Base-by-base conservation (phyloP, 2,329 filamentous ascomycete species). In the Amesomyces nigricolor region DNA sequence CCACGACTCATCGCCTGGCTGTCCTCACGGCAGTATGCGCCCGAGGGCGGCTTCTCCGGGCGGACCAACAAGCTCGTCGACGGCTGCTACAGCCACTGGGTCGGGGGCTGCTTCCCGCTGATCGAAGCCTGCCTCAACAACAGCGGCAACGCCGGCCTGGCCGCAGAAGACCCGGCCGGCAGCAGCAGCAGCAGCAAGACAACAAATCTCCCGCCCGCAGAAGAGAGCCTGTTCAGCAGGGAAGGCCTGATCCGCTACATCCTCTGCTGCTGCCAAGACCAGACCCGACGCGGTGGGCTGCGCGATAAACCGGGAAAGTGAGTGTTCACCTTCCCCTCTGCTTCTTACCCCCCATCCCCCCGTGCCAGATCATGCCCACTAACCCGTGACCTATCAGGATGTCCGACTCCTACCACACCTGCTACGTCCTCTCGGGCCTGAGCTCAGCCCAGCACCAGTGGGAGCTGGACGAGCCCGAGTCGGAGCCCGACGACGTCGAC, bases 71-170 rank as follows among this genome's bases (percentile, higher is more conserved):
- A 99, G 74, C 80, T 99, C 32, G 94, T 97, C 32, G 94, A 99
- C 71, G 94, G 92, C 45, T 99, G 94, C 74, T 99, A 99, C 75
- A 95, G 89, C 69, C 92, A 96, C 72, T 99, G 94, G 94, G 87
- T 96, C 35, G 94, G 94, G 53, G 88, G 88, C 53, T 97, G 91
- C 74, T 99, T 91, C 89, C 87, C 92, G 45, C 73, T 99, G 61
- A 78, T 97, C 63, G 88, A 96, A 74, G 89, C 89, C 55, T 86
- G 86, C 53, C 73, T 94, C 35, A 54, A 47, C 50, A 47, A 42
- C 35, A 51, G 11, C 55, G 14, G n/a, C 56, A 79, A 80, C 62
- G 19, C 58, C 61, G 44, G 58, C 63, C 5, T 42, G 16, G 53
- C 53, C 26, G 22, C 47, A 37, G 53, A 14, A 13, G 44, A 16